Evolutionary conservation across 169 alveolate species (phyloP).

Genomic region (Perkinsus marinus): DNA sequence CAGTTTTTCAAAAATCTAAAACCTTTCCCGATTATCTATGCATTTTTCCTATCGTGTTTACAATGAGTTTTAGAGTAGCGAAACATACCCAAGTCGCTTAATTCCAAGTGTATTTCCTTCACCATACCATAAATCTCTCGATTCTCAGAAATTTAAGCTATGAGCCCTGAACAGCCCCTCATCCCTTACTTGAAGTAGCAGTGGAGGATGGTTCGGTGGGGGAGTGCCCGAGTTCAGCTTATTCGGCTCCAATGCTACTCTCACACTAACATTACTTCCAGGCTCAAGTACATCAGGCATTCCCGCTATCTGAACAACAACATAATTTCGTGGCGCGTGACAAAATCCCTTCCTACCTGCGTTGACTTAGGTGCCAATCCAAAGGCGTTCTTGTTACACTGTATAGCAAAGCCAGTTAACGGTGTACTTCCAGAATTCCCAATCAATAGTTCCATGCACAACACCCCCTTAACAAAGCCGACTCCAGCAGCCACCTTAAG

Average conservation of each 20-base stretch:
- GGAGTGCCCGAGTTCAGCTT: slow-evolving; percentile 25
- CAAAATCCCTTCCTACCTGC: not conserved
- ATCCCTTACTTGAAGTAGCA: slow-evolving; percentile 9
- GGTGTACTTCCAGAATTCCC: not conserved
- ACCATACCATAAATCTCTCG: no score
- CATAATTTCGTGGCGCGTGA: not conserved
- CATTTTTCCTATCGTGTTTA: no score
- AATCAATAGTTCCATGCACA: not conserved
- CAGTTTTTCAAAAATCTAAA: no score
- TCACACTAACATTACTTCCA: slow-evolving; percentile 4
- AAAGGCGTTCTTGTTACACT: not conserved
- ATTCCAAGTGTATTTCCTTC: no score
- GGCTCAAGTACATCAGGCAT: not conserved
- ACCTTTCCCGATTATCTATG: no score
- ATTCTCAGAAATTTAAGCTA: no score
- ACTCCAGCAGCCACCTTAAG: not conserved
- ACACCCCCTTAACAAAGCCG: not conserved
- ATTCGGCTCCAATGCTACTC: slow-evolving; percentile 15
- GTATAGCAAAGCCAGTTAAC: not conserved
- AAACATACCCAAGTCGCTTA: no score
- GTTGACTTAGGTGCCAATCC: not conserved
- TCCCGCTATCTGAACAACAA: not conserved
- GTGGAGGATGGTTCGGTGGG: slow-evolving; percentile 26
- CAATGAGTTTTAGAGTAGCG: no score
- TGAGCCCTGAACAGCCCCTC: no score